Evolutionary conservation across 352 stramenopile species (phyloP).

Genomic region (Elongisporangium undulatum): DNA sequence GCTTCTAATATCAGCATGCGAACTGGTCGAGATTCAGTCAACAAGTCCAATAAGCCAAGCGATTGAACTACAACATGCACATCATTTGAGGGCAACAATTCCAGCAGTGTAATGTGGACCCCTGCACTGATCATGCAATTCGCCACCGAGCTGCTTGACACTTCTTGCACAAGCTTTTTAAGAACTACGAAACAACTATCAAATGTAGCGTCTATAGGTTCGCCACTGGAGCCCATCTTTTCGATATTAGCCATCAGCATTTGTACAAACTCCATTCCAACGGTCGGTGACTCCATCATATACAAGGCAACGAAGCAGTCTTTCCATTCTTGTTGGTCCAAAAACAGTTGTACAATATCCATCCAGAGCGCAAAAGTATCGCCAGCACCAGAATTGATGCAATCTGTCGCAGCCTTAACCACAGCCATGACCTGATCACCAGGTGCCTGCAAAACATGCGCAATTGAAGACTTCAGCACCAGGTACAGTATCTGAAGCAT

Average conservation of each 20-base stretch:
- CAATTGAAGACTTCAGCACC: slow-evolving; percentile 45
- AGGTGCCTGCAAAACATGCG: background rate
- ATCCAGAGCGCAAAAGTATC: background rate
- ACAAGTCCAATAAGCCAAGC: slow-evolving; percentile 42
- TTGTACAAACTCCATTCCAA: slow-evolving; percentile 63
- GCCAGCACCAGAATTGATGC: background rate
- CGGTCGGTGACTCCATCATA: slow-evolving; percentile 53
- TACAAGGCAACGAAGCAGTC: slow-evolving; percentile 71
- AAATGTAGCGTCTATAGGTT: slow-evolving; percentile 33
- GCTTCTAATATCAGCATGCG: slow-evolving; percentile 68
- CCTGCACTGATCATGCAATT: slow-evolving; percentile 67
- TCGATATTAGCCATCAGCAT: slow-evolving; percentile 51
- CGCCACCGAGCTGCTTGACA: slow-evolving; percentile 50
- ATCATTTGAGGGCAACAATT: slow-evolving; percentile 32
- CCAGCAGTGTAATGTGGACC: slow-evolving; percentile 62
- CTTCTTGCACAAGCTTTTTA: slow-evolving; percentile 58
- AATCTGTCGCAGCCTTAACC: slow-evolving; percentile 65
- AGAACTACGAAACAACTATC: slow-evolving; percentile 60
- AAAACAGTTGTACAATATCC: background rate
- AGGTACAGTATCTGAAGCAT: slow-evolving; percentile 66
- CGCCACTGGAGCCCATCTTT: slow-evolving; percentile 21
- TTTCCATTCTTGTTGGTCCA: slow-evolving; percentile 56
- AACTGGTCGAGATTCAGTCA: slow-evolving; percentile 61
- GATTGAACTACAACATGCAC: slow-evolving; percentile 8
- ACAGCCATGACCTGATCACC: slow-evolving; percentile 63